Evolutionary conservation across 805 yeast species (phyloP).

Genomic region (Suhomyces xylopsoci): DNA sequence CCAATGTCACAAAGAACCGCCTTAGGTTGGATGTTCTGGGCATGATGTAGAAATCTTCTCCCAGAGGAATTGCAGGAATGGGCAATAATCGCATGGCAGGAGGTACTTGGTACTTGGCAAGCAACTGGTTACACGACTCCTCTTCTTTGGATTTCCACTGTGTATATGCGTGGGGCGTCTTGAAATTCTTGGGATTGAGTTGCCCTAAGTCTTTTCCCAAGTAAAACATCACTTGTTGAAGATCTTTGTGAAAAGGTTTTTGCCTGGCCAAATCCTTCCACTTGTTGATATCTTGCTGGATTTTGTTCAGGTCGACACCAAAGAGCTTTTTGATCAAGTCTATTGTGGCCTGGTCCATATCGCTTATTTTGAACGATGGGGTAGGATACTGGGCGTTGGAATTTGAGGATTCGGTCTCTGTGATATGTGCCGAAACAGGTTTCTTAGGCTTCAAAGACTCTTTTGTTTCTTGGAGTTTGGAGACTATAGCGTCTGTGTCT

Average conservation of each 20-base stretch:
- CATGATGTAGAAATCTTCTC: constrained; percentile 36
- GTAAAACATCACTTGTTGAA: constrained; percentile 31
- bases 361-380: constrained; percentile 54
- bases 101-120: constrained; percentile 31
- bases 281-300: constrained; percentile 54
- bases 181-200: constrained; percentile 22
- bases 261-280: constrained; percentile 41
- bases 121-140: constrained; percentile 20
- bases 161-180: constrained; percentile 19
- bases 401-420: neutral
- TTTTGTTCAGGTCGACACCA: constrained; percentile 40
- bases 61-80: constrained; percentile 30
- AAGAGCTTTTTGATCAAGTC: constrained; percentile 49
- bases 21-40: constrained; percentile 35
- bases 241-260: constrained; percentile 35
- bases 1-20: constrained; percentile 37
- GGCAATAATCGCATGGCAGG: constrained; percentile 28
- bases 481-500: constrained; percentile 34
- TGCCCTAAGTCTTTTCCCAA: constrained; percentile 44
- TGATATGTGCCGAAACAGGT: neutral
- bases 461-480: constrained; percentile 44
- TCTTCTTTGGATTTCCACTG: constrained; percentile 34
- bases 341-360: constrained; percentile 49
- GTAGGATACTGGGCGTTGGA: constrained; percentile 22
- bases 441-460: constrained; percentile 30